Evolutionary conservation across 1,284 basidiomycete genomes (phyloP), one percentile per base, ranked within the genome.

Genomic region (Sporisorium sorghi): DNA sequence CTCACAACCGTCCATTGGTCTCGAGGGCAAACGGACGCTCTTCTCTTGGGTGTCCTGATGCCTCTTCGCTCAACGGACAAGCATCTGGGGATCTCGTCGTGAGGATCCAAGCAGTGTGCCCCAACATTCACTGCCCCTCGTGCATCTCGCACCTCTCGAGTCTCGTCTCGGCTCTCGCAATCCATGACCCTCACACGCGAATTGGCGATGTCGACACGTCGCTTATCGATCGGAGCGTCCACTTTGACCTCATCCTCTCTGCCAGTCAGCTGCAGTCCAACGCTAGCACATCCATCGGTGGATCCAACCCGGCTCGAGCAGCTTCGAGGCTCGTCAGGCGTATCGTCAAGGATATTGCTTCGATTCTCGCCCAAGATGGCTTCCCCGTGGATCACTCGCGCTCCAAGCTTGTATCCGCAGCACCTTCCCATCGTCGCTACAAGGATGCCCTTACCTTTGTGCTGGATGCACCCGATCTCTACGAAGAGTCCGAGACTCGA

Each of bases 111-210:
- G 62, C 58, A 8, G 43, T 72, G 14, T 67, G 74, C 47, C 70
- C 58, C 51, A 70, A 76, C 55, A 70, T 82, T 10, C 81, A 87
- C 77, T 87, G 86, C 65, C 86, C 86, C 11, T 85, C 84, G 9
- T 87, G 86, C 77, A 83, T 85, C 52, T 81, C 84, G 2, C 71
- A 82, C 42, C 85, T 87, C 73, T 68, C 64, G 9, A 42, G 47
- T 17, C 80, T 86, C 17, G 76, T 86, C 23, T 50, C 77, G 11
- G 48, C 62, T 28, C 56, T 68, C 63, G 9, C 49, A n/a, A 33
- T 70, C 67, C 10, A 60, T 21, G 28, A 53, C 30, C n/a, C 57
- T 39, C 19, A 52, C 11, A 11, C 65, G 23, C 30, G 43, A 46
- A 37, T 77, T 42, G 47, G 43, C 9, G 67, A 82, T 54, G 71